phyloP scores from a whole-genome alignment of 805 yeast species.

The Suhomyces kilbournensis region DNA sequence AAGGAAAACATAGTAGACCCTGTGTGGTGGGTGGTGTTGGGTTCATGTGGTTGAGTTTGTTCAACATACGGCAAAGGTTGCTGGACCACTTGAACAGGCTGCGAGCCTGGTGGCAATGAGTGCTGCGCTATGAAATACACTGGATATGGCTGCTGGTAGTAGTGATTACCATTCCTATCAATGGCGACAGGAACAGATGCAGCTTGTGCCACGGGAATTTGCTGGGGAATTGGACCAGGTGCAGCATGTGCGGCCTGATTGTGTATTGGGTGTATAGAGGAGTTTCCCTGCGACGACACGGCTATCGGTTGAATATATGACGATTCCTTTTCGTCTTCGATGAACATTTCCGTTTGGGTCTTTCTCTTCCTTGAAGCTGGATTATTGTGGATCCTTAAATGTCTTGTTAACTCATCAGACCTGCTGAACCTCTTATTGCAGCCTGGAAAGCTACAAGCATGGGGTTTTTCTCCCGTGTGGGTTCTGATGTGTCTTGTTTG shows the following conservation, averaged over 20 bases:
- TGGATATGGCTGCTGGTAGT: constrained; percentile 35
- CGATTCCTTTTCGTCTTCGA: constrained; percentile 6
- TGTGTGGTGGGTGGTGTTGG: background rate
- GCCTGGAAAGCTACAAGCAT: constrained; percentile 68
- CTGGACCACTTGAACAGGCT: constrained; percentile 1
- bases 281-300: background rate
- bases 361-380: constrained; percentile 65
- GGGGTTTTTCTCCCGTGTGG: constrained; percentile 82
- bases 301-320: background rate
- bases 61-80: background rate
- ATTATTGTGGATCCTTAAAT: constrained; percentile 67
- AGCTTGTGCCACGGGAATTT: background rate
- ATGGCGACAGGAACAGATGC: constrained; percentile 7
- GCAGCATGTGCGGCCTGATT: background rate
- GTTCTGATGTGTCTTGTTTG: constrained; percentile 78
- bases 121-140: constrained; percentile 33
- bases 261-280: background rate
- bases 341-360: constrained; percentile 16
- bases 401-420: constrained; percentile 73
- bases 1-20: constrained; percentile 24
- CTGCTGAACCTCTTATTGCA: constrained; percentile 67
- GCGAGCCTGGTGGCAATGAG: constrained; percentile 1
- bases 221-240: background rate
- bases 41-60: background rate
- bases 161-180: constrained; percentile 24